Conservation (phyloP, 2,329 filamentous ascomycete species). For the Colletotrichum cereale region DNA sequence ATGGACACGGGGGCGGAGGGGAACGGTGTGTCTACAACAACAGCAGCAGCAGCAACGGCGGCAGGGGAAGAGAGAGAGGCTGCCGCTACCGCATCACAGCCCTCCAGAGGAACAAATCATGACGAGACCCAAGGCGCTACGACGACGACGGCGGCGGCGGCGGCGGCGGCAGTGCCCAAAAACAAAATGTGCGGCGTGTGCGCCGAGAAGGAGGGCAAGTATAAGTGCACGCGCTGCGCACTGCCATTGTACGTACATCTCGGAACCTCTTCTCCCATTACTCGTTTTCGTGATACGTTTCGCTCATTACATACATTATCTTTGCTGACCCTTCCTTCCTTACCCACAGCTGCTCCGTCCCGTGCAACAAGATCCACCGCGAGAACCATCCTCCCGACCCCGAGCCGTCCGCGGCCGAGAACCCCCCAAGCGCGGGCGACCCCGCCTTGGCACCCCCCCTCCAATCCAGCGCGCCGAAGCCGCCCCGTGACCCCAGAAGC, state of each 20-base stretch:
- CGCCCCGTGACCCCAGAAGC: slow-evolving; percentile 47
- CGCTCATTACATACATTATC: slow-evolving; percentile 32
- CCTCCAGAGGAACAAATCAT: neutral
- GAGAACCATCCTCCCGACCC: slow-evolving; percentile 61
- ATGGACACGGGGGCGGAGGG: slow-evolving; percentile 7
- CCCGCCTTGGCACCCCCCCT: slow-evolving; percentile 48
- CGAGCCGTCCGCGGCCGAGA: slow-evolving; percentile 44
- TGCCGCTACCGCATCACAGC: neutral
- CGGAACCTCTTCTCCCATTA: neutral
- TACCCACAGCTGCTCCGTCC: slow-evolving; percentile 66
- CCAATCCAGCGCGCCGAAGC: slow-evolving; percentile 35
- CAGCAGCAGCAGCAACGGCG: too few relatives aligned
- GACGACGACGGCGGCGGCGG: neutral
- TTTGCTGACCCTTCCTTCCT: slow-evolving; percentile 19
- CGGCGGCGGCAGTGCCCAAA: slow-evolving; percentile 14
- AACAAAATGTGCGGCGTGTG: slow-evolving; percentile 64
- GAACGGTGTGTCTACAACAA: neutral
- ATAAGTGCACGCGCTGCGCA: slow-evolving; percentile 72
- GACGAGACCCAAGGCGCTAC: neutral
- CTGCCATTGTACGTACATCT: slow-evolving; percentile 66
- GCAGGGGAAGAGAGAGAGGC: neutral
- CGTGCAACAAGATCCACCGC: slow-evolving; percentile 66
- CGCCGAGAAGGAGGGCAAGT: slow-evolving; percentile 64
- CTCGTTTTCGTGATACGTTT: neutral
- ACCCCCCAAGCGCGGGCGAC: slow-evolving; percentile 21